Evolutionary conservation across 164 flowering plant species (phyloP), one percentile per base, ranked within the genome.

Genomic region (Annona cherimola): DNA sequence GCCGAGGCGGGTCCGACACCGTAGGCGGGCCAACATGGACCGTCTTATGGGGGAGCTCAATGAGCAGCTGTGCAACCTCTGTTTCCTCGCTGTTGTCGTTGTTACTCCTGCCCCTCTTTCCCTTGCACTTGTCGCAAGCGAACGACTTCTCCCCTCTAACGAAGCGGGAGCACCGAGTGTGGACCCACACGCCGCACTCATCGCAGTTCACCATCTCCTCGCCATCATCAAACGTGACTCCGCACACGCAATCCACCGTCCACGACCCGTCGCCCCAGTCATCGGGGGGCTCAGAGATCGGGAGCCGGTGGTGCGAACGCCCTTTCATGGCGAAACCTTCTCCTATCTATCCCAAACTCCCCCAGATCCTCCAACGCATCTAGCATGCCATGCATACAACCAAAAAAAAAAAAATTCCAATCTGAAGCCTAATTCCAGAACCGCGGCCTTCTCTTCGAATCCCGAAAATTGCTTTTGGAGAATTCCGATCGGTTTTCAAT

Each of bases 171-270:
- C 99, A 96, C 64, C 96, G 79, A 0, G 99, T 96, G 81, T 96
- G 99, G 59, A 93, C 99, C 99, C 99, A 96, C 16, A 96, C 99
- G 5, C 97, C 98, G 61, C 99, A 96, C 79, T 93, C 99, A 45
- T 96, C 99, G 68, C 99, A 96, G 66, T 91, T 85, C 5, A 96
- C 99, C 99, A 96, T 96, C 84, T 96, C 99, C 70, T 96, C 97
- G 0, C 99, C 99, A 66, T 96, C 99, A 57, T 96, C 99, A 68
- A 87, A 96, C 71, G 81, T 93, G 43, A 96, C 99, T 5, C 99
- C 99, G 74, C 99, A 96, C 0, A 87, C 80, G 72, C 99, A 96
- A 66, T 96, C 99, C 71, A 96, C 99, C 63, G 95, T 93, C 99
- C 99, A 96, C 0, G 98, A 90, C 5, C 87, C 99, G 55, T 96